Percentiles rank a stretch among this genome's conserved stretches.
phyloP scores from a whole-genome alignment of 306 rosid genomes.

The Begonia peltatifolia region DNA sequence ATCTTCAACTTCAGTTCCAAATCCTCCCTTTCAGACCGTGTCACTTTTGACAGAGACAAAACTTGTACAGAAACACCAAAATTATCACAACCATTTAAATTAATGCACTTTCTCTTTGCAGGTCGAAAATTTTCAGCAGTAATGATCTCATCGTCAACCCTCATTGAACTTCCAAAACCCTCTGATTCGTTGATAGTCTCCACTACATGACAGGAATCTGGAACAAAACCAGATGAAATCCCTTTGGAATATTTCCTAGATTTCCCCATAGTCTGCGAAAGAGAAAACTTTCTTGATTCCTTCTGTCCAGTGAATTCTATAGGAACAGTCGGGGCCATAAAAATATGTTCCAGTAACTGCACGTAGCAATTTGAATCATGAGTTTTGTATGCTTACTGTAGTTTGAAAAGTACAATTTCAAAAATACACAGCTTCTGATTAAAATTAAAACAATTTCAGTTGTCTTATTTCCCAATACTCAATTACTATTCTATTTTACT shows the following conservation, averaged over 20 bases:
- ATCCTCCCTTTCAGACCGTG: constrained; percentile 48
- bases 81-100: constrained; percentile 37
- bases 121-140: constrained; percentile 52
- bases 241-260: constrained; percentile 82
- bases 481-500: neutral
- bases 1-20: constrained; percentile 42
- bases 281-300: constrained; percentile 41
- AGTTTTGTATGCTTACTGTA: constrained; percentile 9
- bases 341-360: constrained; percentile 38
- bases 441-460: constrained; percentile 16
- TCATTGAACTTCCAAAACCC: constrained; percentile 69
- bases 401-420: constrained; percentile 6
- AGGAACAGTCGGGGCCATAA: constrained; percentile 90
- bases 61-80: constrained; percentile 48
- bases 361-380: constrained; percentile 48
- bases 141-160: constrained; percentile 39
- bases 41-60: constrained; percentile 43
- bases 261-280: constrained; percentile 64
- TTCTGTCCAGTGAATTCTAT: constrained; percentile 74
- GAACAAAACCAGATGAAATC: constrained; percentile 62
- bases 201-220: constrained; percentile 73
- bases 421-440: constrained; percentile 6
- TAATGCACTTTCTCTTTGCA: constrained; percentile 39
- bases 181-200: constrained; percentile 85
- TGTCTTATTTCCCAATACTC: constrained; percentile 17